Evolutionary conservation across 768 basidiomycete genomes (phyloP).

Genomic region (Tulasnella sp.): DNA sequence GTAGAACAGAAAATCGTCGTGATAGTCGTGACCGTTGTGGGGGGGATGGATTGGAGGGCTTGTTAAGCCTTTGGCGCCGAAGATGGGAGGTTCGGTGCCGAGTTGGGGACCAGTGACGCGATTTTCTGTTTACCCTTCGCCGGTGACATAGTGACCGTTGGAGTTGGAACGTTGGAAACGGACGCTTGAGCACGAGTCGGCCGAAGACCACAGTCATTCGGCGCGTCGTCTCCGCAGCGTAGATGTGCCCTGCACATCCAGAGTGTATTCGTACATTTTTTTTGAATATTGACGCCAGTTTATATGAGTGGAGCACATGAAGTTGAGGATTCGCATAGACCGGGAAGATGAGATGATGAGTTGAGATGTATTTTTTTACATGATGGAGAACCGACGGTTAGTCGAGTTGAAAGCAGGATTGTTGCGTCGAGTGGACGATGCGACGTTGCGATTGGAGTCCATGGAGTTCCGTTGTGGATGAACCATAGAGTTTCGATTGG

Average conservation of each 20-base stretch:
- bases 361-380: not conserved
- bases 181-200: not conserved
- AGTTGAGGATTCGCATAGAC: not conserved
- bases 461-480: not conserved
- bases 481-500: not conserved
- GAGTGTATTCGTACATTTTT: not conserved
- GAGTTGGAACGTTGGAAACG: not conserved
- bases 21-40: not conserved
- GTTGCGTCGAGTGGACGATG: not conserved
- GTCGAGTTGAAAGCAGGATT: not conserved
- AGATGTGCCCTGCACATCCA: slow-evolving; percentile 51
- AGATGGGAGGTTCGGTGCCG: slow-evolving; percentile 7
- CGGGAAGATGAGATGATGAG: not conserved
- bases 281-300: not conserved
- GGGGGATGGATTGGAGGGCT: not conserved
- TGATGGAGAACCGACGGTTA: not conserved
- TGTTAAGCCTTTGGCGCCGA: not conserved
- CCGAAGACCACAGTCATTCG: slow-evolving; percentile 61
- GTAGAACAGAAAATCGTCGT: not conserved
- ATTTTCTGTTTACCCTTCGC: slow-evolving; percentile 6
- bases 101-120: not conserved
- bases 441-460: not conserved
- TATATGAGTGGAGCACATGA: not conserved
- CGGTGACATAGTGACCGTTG: slow-evolving; percentile 2
- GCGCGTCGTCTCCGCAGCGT: slow-evolving; percentile 77